Conservation (phyloP, 768 basidiomycete genomes). For the Phanerochaete carnosa region DNA sequence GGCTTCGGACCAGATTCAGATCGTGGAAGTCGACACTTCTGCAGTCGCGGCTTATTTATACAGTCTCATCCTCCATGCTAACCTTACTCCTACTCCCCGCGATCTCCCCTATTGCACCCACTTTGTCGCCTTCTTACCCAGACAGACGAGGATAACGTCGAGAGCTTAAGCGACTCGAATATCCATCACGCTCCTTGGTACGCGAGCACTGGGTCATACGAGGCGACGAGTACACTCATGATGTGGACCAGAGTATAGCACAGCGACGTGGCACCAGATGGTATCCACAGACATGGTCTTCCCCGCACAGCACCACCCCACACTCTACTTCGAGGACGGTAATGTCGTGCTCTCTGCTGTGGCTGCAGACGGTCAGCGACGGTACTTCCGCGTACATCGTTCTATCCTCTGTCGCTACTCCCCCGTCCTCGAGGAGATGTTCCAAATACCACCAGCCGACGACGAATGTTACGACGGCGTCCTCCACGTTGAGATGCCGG, state of each 20-base stretch:
- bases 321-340: slow-evolving; percentile 30
- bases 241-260: neutral
- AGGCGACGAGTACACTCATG: neutral
- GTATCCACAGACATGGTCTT: neutral
- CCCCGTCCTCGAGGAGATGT: slow-evolving; percentile 25
- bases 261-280: neutral
- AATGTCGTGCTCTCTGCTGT: slow-evolving; percentile 29
- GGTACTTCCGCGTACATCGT: slow-evolving; percentile 25
- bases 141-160: too few species aligned
- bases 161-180: neutral
- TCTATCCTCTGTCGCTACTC: slow-evolving; percentile 25
- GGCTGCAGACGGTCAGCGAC: slow-evolving; percentile 10
- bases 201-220: neutral
- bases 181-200: neutral
- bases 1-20: neutral
- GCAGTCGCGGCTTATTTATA: too few species aligned
- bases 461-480: slow-evolving; percentile 27
- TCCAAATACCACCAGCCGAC: slow-evolving; percentile 21
- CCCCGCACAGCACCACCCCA: slow-evolving; percentile 17
- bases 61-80: neutral
- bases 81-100: neutral
- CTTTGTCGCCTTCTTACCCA: too few species aligned
- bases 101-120: neutral
- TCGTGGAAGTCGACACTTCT: neutral
- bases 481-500: slow-evolving; percentile 27